phyloP scores from a whole-genome alignment of 2,329 filamentous ascomycete species.

The Botryotinia convoluta region DNA sequence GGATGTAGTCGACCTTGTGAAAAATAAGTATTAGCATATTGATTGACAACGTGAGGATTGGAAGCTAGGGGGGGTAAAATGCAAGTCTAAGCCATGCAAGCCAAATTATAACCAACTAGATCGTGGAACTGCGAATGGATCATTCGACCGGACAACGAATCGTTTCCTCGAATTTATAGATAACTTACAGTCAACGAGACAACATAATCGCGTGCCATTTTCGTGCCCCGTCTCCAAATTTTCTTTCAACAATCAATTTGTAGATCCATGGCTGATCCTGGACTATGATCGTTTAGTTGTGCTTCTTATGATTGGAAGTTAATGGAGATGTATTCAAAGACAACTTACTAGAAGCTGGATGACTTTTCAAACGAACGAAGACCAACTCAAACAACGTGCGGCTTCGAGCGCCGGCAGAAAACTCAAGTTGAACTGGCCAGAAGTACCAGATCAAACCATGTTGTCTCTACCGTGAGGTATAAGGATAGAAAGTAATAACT shows the following conservation, averaged over 20 bases:
- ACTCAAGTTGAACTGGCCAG: neutral
- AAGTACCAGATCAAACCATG: neutral
- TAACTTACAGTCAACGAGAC: neutral
- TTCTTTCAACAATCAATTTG: neutral
- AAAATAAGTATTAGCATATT: neutral
- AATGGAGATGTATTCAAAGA: neutral
- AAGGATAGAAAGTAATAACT: neutral
- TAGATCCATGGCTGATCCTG: neutral
- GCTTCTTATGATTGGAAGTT: neutral
- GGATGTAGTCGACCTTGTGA: neutral
- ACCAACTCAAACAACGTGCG: too few relatives aligned
- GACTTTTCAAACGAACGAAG: neutral
- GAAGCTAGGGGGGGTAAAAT: neutral
- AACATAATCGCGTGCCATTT: neutral
- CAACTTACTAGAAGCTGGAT: neutral
- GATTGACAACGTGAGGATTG: neutral
- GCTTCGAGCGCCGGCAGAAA: neutral
- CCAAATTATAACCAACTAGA: neutral
- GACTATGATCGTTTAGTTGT: neutral
- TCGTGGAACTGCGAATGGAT: neutral
- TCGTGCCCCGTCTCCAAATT: neutral
- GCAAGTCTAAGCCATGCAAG: neutral
- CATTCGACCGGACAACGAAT: rapidly evolving
- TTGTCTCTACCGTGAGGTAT: neutral
- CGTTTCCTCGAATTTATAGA: neutral